A percentile compares a stretch with the other conserved stretches of the same genome.
Conservation (phyloP, 2,329 filamentous ascomycete genomes). For the Fusarium guadeloupense region DNA sequence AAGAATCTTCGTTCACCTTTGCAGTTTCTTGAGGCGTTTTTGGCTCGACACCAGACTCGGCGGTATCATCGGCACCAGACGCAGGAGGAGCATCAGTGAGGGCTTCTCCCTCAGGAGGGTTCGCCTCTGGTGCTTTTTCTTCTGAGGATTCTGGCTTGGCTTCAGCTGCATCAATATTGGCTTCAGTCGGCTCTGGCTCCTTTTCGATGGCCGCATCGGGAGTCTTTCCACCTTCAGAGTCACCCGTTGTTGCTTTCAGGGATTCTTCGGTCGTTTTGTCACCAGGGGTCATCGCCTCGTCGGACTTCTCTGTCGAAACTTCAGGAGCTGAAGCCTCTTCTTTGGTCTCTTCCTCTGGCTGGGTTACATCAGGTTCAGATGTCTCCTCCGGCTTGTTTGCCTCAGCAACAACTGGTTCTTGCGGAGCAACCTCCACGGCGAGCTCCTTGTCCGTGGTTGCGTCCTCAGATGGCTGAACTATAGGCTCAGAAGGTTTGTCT, state of each 20-base stretch:
- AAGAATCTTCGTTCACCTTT: background rate
- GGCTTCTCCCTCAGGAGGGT: background rate
- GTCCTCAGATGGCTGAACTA: background rate
- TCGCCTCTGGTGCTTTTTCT: slow-evolving; percentile 3
- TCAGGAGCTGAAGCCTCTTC: slow-evolving; percentile 14
- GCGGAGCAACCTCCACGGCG: background rate
- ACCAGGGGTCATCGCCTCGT: slow-evolving; percentile 2
- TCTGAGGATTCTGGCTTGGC: background rate
- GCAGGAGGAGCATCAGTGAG: background rate
- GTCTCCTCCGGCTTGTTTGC: slow-evolving; percentile 1
- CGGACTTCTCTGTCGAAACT: background rate
- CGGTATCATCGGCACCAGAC: background rate
- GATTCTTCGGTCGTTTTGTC: background rate
- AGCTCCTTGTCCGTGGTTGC: slow-evolving; percentile 2
- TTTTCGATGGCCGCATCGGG: slow-evolving; percentile 1
- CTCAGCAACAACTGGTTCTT: slow-evolving; percentile 3
- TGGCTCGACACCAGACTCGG: background rate
- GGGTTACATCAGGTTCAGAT: background rate
- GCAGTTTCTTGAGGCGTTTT: slow-evolving; percentile 6
- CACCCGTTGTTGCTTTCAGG: background rate
- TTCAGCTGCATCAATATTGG: slow-evolving; percentile 1
- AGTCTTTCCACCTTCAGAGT: background rate
- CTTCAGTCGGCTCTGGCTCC: background rate
- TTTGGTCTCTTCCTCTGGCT: slow-evolving; percentile 5
- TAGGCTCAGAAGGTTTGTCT: slow-evolving; percentile 3